Percentiles rank a stretch among this genome's conserved stretches.
Conservation (phyloP, 2,329 filamentous ascomycete species). For the Podosphaera fusca region DNA sequence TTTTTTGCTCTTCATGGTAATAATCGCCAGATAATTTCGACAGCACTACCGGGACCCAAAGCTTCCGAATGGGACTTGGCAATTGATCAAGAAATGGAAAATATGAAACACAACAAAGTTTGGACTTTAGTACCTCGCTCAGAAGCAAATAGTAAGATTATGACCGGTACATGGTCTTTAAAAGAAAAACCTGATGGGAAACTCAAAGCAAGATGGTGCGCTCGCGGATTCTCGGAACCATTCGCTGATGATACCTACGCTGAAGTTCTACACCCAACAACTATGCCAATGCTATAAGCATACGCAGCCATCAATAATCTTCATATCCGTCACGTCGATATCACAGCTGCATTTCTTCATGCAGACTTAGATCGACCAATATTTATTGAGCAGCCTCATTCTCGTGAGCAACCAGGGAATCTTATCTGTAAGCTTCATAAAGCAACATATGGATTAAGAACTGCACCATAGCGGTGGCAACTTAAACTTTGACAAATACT, state of each 20-base stretch:
- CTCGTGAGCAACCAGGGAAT: background rate
- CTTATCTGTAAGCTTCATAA: background rate
- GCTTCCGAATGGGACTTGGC: background rate
- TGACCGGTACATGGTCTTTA: background rate
- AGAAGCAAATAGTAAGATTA: background rate
- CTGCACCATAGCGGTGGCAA: background rate
- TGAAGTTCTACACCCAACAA: background rate
- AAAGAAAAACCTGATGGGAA: background rate
- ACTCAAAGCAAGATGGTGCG: slow-evolving; percentile 1
- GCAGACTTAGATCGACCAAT: background rate
- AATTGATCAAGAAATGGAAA: background rate
- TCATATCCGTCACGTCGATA: background rate
- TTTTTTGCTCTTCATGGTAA: background rate
- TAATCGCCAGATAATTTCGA: background rate
- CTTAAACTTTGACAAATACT: background rate
- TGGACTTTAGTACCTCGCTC: background rate
- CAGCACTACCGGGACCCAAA: background rate
- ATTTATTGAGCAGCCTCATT: background rate
- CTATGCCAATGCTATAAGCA: background rate
- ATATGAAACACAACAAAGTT: background rate
- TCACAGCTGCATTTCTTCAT: background rate
- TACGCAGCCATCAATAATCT: background rate
- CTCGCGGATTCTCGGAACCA: background rate
- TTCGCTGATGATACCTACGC: background rate
- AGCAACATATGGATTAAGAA: background rate